Evolutionary conservation across 345 rosid genomes (phyloP).

Genomic region (Populus tremula): DNA sequence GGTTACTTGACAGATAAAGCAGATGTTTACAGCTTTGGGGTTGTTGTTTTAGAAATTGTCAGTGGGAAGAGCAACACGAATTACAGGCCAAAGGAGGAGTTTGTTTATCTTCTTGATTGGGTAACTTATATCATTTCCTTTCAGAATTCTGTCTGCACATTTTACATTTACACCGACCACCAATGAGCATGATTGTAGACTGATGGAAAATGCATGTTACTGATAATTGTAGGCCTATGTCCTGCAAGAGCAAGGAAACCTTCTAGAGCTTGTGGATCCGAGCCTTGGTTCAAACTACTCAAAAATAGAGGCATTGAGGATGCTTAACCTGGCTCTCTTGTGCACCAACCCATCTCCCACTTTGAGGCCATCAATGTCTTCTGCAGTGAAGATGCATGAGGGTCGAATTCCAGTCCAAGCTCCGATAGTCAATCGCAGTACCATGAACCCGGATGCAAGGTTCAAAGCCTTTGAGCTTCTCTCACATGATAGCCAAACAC

Average conservation of each 20-base stretch:
- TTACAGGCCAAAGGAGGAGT: conserved; percentile 92
- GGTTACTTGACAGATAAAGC: conserved; percentile 96
- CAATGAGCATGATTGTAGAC: not conserved
- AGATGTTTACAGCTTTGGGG: conserved; percentile 89
- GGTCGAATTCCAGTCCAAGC: conserved; percentile 72
- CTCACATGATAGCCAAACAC: conserved; percentile 62
- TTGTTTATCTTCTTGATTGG: conserved; percentile 93
- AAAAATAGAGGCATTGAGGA: conserved; percentile 55
- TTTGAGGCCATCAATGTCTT: conserved; percentile 80
- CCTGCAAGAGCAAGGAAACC: conserved; percentile 88
- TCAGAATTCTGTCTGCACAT: not conserved
- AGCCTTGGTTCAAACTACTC: conserved; percentile 52
- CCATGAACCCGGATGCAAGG: conserved; percentile 50
- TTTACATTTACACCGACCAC: not conserved
- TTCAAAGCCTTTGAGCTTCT: conserved; percentile 74
- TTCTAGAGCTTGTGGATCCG: conserved; percentile 77
- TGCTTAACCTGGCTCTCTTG: conserved; percentile 67
- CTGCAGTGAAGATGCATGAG: conserved; percentile 75
- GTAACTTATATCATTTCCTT: conserved; percentile 25
- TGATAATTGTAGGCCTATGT: conserved; percentile 61
- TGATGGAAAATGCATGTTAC: not conserved
- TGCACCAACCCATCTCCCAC: conserved; percentile 95
- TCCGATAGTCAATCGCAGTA: conserved; percentile 56
- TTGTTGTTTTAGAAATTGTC: conserved; percentile 72
- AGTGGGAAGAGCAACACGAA: conserved; percentile 95